Evolutionary conservation across 2,329 filamentous ascomycete genomes (phyloP), one percentile per base, ranked within the genome.

Genomic region (Alternaria viburni): DNA sequence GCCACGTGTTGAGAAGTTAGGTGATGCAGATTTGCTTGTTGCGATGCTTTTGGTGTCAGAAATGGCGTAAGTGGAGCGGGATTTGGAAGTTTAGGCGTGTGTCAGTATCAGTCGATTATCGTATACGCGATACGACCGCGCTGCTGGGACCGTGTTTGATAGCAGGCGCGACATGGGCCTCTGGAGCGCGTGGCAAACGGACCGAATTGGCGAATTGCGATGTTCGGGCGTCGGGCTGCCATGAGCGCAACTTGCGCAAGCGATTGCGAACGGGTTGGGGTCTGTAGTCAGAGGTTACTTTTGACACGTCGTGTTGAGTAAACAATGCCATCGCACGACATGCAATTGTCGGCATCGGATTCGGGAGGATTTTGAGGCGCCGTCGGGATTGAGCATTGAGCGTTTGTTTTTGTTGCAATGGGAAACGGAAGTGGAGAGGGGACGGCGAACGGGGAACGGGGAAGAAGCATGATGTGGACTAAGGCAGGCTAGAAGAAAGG

Each of bases 1-100:
- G 46, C 12, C 49, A 51, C 32, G 49, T 32, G 28, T 36, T 28
- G 23, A n/a, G 17, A 36, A 15, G 36, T 19, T 17, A 23, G 6
- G 56, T 56, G 41, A 54, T 46, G 57, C 13, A 41, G 19, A n/a
- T 9, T 54, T 50, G 13, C 54, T 62, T 57, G 41, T 54, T 54
- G 21, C 47, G 19, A 23, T 60, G 51, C 51, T 56, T 59, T 57
- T 60, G n/a, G 60, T 63, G 60, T 52, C 50, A 45, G 55, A 49
- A 28, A 47, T 46, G 32, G 50, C 36, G 52, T 3, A 12, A 19
- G 32, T 30, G 52, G 25, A 54, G 30, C 30, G 46, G 49, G 12
- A 23, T 17, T 21, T 41, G n/a, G 6, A 36, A 44, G 6, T 43
- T 30, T 28, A n/a, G 26, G 45, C 28, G 25, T 46, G 58, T 55